A percentile compares a stretch with the other conserved stretches of the same genome.
phyloP scores from a whole-genome alignment of 108 stramenopile genomes.

The Poteriospumella lacustris region DNA sequence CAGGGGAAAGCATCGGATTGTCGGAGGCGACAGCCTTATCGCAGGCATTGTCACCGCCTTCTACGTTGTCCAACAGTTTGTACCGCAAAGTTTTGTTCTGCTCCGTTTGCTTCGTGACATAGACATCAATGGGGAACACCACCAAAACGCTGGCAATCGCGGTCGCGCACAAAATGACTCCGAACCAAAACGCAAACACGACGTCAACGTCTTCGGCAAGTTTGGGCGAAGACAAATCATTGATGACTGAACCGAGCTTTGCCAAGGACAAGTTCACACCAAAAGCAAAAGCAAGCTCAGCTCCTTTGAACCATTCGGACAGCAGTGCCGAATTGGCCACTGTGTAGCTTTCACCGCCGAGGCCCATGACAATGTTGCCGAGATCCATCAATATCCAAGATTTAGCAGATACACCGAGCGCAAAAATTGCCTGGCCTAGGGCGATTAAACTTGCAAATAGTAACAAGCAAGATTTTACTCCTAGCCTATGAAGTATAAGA shows the following conservation, averaged over 20 bases:
- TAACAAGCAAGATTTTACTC: background rate
- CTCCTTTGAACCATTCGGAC: conserved; percentile 61
- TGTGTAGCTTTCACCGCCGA: conserved; percentile 58
- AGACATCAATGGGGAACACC: background rate
- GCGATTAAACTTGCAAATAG: conserved; percentile 42
- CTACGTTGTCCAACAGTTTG: no score
- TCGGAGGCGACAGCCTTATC: no score
- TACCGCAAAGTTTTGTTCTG: background rate
- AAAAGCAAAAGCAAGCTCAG: conserved; percentile 61
- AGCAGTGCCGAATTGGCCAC: conserved; percentile 59
- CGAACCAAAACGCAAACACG: conserved; percentile 50
- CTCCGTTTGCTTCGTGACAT: background rate
- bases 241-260: conserved; percentile 59
- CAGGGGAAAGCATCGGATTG: no score
- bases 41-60: no score
- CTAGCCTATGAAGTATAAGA: background rate
- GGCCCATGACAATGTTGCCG: conserved; percentile 58
- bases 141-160: background rate
- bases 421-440: conserved; percentile 51
- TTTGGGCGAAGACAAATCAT: conserved; percentile 50
- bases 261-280: conserved; percentile 53
- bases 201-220: conserved; percentile 47
- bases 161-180: conserved; percentile 34
- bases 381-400: conserved; percentile 55
- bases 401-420: conserved; percentile 44